Conservation (phyloP, 176 grass and related monocot genomes). For the Ananas comosus region DNA sequence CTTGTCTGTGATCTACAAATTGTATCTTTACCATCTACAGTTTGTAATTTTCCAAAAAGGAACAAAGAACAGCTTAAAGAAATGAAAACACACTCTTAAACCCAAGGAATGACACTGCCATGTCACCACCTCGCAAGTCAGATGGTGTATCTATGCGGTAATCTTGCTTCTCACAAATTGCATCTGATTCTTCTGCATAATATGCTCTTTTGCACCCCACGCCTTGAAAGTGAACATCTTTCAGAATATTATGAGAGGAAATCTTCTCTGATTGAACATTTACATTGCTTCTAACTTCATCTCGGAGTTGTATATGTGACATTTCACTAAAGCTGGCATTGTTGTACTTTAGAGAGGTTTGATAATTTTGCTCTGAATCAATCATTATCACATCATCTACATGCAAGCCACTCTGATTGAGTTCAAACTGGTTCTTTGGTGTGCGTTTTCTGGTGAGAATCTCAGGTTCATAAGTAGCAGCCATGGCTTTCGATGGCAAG, state of each 20-base stretch:
- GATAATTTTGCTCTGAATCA: conserved; percentile 23
- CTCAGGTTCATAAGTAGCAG: conserved; percentile 53
- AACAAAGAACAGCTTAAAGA: conserved; percentile 25
- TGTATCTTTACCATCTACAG: background rate
- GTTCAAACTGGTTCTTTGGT: conserved; percentile 31
- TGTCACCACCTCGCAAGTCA: conserved; percentile 14
- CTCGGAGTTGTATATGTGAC: conserved; percentile 4
- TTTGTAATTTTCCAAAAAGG: too few species aligned
- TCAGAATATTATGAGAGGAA: conserved; percentile 20
- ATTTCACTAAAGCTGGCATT: background rate
- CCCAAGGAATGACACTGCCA: conserved; percentile 16
- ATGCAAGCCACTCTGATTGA: conserved; percentile 22
- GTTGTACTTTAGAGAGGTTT: conserved; percentile 8
- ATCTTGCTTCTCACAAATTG: conserved; percentile 26
- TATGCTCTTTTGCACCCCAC: conserved; percentile 18
- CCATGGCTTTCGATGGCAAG: conserved; percentile 53
- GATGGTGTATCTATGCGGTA: conserved; percentile 21
- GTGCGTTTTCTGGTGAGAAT: conserved; percentile 50
- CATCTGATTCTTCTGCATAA: conserved; percentile 9
- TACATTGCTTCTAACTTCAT: conserved; percentile 16
- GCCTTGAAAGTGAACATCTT: conserved; percentile 15
- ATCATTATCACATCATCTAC: conserved; percentile 9
- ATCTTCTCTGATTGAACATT: conserved; percentile 25
- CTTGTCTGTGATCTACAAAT: background rate
- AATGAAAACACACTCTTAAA: conserved; percentile 77